phyloP scores from a whole-genome alignment of 176 grass and related monocot genomes.

The bread wheat (Triticum aestivum) region IWGSC_CS_RefSeq_v2.1 NC_057809.1:2780653-2781152 shows the following conservation, averaged over 20 bases:
- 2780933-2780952: background rate
- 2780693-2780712: constrained; percentile 36
- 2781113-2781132: background rate
- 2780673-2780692: constrained; percentile 46
- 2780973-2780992: background rate
- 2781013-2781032: background rate
- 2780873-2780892: too few species aligned
- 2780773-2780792: constrained; percentile 31
- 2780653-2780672: constrained; percentile 28
- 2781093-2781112: background rate
- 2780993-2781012: constrained; percentile 8
- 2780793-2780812: background rate
- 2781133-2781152: too few species aligned
- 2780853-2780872: background rate
- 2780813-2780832: background rate
- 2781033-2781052: background rate
- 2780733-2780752: constrained; percentile 39
- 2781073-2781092: background rate
- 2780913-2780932: background rate
- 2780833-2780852: background rate
- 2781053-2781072: background rate
- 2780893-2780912: background rate
- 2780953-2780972: background rate
- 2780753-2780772: constrained; percentile 30
- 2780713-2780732: constrained; percentile 49